Conservation (phyloP, 495 filamentous ascomycete species). For the Penicillium verhagenii region DNA sequence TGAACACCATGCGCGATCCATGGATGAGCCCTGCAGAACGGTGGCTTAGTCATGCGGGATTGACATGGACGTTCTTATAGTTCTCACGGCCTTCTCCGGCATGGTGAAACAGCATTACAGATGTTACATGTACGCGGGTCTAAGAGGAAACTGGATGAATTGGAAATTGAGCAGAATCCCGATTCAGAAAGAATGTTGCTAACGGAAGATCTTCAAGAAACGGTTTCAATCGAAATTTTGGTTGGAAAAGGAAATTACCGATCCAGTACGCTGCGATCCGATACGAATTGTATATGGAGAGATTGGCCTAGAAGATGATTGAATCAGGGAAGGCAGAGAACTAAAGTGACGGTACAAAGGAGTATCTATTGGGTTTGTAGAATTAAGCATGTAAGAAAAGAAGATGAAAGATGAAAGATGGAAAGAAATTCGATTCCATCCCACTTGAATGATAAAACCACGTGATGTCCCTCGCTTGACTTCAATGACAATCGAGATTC, state of each 20-base stretch:
- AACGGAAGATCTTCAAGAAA: background rate
- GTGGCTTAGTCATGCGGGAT: constrained; percentile 5
- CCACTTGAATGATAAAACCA: constrained; percentile 1
- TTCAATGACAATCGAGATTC: background rate
- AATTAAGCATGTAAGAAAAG: too few species aligned
- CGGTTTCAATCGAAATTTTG: background rate
- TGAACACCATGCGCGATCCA: constrained; percentile 6
- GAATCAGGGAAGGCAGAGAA: background rate
- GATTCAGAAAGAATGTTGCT: background rate
- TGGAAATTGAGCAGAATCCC: constrained; percentile 1
- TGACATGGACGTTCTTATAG: too few species aligned
- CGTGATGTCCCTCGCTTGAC: constrained; percentile 6
- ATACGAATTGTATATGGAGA: background rate
- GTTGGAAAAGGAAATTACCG: background rate
- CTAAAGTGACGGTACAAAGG: too few species aligned
- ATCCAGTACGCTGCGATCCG: background rate
- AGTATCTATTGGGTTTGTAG: too few species aligned
- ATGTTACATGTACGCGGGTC: background rate
- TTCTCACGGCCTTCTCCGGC: too few species aligned
- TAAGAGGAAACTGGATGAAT: background rate
- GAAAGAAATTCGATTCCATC: too few species aligned
- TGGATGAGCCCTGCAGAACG: background rate
- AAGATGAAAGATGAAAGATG: too few species aligned
- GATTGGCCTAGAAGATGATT: background rate
- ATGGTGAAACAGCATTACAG: background rate